A percentile compares a stretch with the other conserved stretches of the same genome.
Conservation (phyloP, 2,329 filamentous ascomycete genomes). For the Rhynchosporium agropyri region DNA sequence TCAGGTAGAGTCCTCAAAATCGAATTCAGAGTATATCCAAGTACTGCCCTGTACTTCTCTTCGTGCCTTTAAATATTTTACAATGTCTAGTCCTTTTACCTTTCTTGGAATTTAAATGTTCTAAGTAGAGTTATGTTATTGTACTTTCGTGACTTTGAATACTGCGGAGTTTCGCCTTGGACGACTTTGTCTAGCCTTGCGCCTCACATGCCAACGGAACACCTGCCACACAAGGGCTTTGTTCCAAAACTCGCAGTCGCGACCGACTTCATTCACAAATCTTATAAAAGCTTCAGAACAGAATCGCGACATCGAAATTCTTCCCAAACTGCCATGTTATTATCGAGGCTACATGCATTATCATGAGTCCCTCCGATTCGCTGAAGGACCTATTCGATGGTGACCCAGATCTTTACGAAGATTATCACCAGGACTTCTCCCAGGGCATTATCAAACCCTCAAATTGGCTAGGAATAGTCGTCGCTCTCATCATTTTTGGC, state of each 20-base stretch:
- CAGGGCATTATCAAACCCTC: constrained; percentile 28
- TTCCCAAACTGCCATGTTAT: constrained; percentile 1
- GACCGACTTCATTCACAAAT: background rate
- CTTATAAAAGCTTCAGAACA: background rate
- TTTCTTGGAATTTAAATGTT: too few species aligned
- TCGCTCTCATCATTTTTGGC: constrained; percentile 36
- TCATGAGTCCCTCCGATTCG: constrained; percentile 38
- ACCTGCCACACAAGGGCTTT: too few species aligned
- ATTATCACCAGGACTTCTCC: constrained; percentile 42
- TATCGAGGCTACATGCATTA: constrained; percentile 35
- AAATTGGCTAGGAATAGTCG: constrained; percentile 25
- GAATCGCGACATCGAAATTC: background rate
- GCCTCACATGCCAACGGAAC: constrained; percentile 1
- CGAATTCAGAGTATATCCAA: too few species aligned
- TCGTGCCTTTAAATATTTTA: too few species aligned
- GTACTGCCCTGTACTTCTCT: too few species aligned
- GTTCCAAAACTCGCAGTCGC: too few species aligned
- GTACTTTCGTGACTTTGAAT: too few species aligned
- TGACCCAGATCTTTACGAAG: constrained; percentile 36
- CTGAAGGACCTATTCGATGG: constrained; percentile 37
- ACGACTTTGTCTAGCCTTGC: too few species aligned
- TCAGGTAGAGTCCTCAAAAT: too few species aligned
- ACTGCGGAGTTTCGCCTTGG: too few species aligned
- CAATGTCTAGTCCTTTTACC: too few species aligned
- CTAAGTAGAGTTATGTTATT: too few species aligned